A percentile compares a stretch with the other conserved stretches of the same genome.
phyloP scores from a whole-genome alignment of 345 rosid species.

The Physaria fendleri region DNA sequence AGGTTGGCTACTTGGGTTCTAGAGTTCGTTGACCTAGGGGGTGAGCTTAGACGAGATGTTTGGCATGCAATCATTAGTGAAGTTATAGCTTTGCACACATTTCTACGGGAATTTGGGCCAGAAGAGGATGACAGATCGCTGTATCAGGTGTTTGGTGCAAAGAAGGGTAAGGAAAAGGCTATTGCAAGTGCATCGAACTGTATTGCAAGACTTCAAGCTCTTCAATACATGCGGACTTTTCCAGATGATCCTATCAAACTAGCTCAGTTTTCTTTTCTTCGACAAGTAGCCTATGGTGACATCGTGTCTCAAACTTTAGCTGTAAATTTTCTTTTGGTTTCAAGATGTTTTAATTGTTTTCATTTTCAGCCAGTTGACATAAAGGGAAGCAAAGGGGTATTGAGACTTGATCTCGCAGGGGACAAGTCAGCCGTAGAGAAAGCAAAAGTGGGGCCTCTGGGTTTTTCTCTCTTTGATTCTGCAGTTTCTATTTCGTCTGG shows the following conservation, averaged over 20 bases:
- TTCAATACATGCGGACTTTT: conserved; percentile 68
- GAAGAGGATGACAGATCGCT: conserved; percentile 51
- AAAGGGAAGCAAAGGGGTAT: conserved; percentile 44
- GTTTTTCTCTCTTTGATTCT: conserved; percentile 74
- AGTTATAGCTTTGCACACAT: conserved; percentile 74
- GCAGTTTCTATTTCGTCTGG: conserved; percentile 73
- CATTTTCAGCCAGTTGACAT: conserved; percentile 58
- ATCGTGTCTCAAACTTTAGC: conserved; percentile 79
- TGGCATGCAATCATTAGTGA: conserved; percentile 89
- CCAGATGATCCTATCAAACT: conserved; percentile 87
- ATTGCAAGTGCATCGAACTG: conserved; percentile 53
- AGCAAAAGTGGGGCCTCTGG: conserved; percentile 93
- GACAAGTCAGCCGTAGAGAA: conserved; percentile 50
- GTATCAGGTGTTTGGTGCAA: conserved; percentile 66
- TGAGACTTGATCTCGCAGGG: conserved; percentile 66
- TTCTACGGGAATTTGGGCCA: conserved; percentile 69
- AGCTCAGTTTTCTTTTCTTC: conserved; percentile 80
- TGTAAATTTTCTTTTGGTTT: conserved; percentile 38
- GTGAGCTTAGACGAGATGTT: conserved; percentile 86
- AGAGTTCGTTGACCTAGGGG: conserved; percentile 96
- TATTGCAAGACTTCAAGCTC: conserved; percentile 86
- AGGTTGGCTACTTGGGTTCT: conserved; percentile 76
- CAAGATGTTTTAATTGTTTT: background rate
- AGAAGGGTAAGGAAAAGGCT: conserved; percentile 79
- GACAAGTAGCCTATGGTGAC: conserved; percentile 65